Evolutionary conservation across 805 yeast species (phyloP).

Genomic region (Zygotorulaspora chibaensis): DNA sequence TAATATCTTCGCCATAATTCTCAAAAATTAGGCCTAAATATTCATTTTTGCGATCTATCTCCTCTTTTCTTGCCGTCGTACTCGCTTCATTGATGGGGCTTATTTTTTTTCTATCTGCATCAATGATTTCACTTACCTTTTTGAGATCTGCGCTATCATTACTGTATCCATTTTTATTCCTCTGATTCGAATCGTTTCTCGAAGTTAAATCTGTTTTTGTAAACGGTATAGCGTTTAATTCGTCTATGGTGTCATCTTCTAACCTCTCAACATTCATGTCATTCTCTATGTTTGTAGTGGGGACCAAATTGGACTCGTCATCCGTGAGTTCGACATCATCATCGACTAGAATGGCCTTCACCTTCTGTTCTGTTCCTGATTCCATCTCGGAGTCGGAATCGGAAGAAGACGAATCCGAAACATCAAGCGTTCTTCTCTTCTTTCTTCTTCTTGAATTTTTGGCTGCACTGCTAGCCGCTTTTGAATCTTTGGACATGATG

Average conservation of each 20-base stretch:
- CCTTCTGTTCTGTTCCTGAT: conserved; percentile 11
- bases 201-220: conserved; percentile 37
- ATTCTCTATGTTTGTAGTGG: conserved; percentile 4
- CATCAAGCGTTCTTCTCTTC: conserved; percentile 81
- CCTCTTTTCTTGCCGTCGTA: background rate
- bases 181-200: conserved; percentile 11
- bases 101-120: conserved; percentile 24
- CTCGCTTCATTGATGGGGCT: background rate
- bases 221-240: conserved; percentile 25
- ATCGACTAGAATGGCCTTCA: conserved; percentile 10
- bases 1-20: conserved; percentile 58
- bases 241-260: conserved; percentile 20
- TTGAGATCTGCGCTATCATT: conserved; percentile 28
- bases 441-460: conserved; percentile 54
- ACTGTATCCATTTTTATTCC: conserved; percentile 13
- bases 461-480: conserved; percentile 15
- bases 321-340: conserved; percentile 34
- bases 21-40: conserved; percentile 53
- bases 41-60: conserved; percentile 41
- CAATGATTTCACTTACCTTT: conserved; percentile 29
- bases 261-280: conserved; percentile 15
- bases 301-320: conserved; percentile 24
- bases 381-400: conserved; percentile 35
- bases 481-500: conserved; percentile 24
- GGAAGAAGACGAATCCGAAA: conserved; percentile 51